Evolutionary conservation across 176 grass and related monocot species (phyloP), one percentile per base, ranked within the genome.

Genomic region (Paspalum notatum): DNA sequence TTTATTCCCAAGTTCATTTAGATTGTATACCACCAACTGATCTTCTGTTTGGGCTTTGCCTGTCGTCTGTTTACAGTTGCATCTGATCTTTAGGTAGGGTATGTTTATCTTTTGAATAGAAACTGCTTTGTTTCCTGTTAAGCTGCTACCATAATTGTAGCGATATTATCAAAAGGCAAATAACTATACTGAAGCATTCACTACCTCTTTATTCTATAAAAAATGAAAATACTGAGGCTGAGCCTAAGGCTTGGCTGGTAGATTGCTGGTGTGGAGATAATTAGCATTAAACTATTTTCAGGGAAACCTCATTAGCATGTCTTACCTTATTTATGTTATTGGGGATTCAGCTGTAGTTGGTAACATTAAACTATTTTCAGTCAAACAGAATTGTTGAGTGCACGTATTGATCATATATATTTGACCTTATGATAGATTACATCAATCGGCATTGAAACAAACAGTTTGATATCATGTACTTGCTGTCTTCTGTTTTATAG

Each of bases 241-340:
- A n/a, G n/a, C n/a, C n/a, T 42, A 55, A 4, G 3, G 3, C 25
- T 39, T 12, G 24, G 38, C 25, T 54, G 24, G n/a, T 82, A 70
- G 12, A 70, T 27, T 69, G 44, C 6, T 69, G 53, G 54, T 72
- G 22, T 76, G 46, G 66, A 55, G 12, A 53, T 62, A 72, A 57
- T n/a, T n/a, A n/a, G n/a, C n/a, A n/a, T n/a, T n/a, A n/a, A n/a
- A n/a, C n/a, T n/a, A n/a, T n/a, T n/a, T n/a, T n/a, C n/a, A 9
- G 18, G 12, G 6, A 0, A 6, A 26, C 44, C 20, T 58, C 13
- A 46, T 77, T 24, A 71, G n/a, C 46, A 56, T 7, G 12, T 12
- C 54, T 3, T 7, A 62, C 27, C 37, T 62, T 59, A 43, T 42
- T 12, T 76, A 7, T 9, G 45, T 41, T 44, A 54, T 39, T 42